Conservation (phyloP, 1,139 yeast genomes). For the Lodderomyces pseudojiufengensis region DNA sequence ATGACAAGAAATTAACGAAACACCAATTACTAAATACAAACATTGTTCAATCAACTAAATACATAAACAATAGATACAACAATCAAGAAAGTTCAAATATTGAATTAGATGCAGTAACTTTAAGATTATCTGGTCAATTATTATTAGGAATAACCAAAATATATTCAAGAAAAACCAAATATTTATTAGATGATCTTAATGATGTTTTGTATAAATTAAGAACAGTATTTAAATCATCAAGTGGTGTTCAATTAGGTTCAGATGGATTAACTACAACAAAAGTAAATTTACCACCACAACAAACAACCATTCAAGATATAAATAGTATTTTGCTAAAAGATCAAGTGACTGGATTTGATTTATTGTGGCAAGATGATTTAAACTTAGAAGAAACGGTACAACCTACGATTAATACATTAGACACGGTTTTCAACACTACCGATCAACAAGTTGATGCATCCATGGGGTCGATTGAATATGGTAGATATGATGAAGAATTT, state of each 20-base stretch:
- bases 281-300: constrained; percentile 47
- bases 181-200: constrained; percentile 78
- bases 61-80: constrained; percentile 11
- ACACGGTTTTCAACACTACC: constrained; percentile 6
- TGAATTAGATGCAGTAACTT: constrained; percentile 50
- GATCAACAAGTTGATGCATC: constrained; percentile 16
- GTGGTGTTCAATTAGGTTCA: constrained; percentile 32
- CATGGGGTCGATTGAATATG: constrained; percentile 58
- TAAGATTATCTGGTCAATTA: constrained; percentile 84
- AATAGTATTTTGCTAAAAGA: constrained; percentile 64
- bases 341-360: constrained; percentile 75
- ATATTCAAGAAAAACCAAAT: constrained; percentile 81
- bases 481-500: constrained; percentile 34
- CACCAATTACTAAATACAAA: constrained; percentile 72
- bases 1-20: constrained; percentile 76
- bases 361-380: constrained; percentile 62
- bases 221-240: constrained; percentile 57
- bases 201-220: constrained; percentile 74
- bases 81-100: constrained; percentile 2
- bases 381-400: constrained; percentile 38
- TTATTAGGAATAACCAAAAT: constrained; percentile 86
- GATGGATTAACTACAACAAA: constrained; percentile 19
- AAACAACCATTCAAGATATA: constrained; percentile 51
- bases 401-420: constrained; percentile 1
- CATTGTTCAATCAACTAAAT: constrained; percentile 52